phyloP scores from a whole-genome alignment of 208 protist genomes.

The Wallacemonas sp. region DNA sequence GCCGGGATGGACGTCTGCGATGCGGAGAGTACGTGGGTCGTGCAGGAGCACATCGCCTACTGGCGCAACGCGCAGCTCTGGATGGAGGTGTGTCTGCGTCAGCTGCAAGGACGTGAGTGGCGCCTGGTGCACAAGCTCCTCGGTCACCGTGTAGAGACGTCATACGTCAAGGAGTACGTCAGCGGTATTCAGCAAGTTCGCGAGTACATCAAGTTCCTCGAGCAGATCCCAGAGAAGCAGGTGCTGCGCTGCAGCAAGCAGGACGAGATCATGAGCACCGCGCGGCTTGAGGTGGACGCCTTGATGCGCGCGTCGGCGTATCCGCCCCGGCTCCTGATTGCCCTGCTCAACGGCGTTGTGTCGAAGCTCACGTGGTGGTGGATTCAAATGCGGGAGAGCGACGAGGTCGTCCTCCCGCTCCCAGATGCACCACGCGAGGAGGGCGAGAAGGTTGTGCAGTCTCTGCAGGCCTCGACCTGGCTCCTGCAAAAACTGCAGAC shows the following conservation, averaged over 20 bases:
- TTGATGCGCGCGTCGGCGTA: conserved; percentile 47
- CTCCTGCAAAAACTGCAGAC: conserved; percentile 43
- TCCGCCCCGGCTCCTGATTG: conserved; percentile 43
- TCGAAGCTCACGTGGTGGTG: conserved; percentile 44
- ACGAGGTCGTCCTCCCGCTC: conserved; percentile 40
- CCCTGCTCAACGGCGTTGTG: conserved; percentile 54
- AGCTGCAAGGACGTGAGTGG: conserved; percentile 86
- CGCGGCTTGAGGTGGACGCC: conserved; percentile 9
- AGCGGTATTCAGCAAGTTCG: conserved; percentile 51
- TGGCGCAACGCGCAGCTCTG: conserved; percentile 70
- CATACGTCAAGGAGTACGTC: conserved; percentile 71
- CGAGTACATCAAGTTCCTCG: conserved; percentile 68
- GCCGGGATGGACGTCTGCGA: conserved; percentile 12
- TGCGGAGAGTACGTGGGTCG: conserved; percentile 16
- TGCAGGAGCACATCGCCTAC: conserved; percentile 66
- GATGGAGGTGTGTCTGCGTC: conserved; percentile 68
- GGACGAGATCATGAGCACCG: conserved; percentile 35
- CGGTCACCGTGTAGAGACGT: conserved; percentile 66
- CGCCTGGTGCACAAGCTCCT: conserved; percentile 72
- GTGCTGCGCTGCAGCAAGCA: conserved; percentile 26
- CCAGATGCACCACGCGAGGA: conserved; percentile 17
- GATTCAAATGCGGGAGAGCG: conserved; percentile 42
- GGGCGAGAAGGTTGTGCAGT: not conserved
- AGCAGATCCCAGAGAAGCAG: conserved; percentile 58
- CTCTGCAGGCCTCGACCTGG: conserved; percentile 23